Conservation (phyloP, 495 filamentous ascomycete genomes). For the Penicillium parvum region DNA sequence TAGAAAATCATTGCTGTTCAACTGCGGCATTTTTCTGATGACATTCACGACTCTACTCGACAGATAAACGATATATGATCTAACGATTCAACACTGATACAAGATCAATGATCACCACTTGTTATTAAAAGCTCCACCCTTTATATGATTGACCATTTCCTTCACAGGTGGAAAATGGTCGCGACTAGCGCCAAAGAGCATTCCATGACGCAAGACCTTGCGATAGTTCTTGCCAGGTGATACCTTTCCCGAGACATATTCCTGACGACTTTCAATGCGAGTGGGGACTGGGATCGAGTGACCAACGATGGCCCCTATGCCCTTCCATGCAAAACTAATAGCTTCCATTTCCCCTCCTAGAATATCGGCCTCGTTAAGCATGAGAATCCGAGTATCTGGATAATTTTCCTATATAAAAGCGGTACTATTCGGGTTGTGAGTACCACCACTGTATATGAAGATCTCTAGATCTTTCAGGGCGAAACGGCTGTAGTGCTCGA, state of each 20-base stretch:
- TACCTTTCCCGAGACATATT: conserved; percentile 50
- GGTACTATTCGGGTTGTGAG: conserved; percentile 53
- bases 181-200: conserved; percentile 38
- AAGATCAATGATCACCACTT: neutral
- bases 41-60: too few relatives aligned
- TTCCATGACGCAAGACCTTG: conserved; percentile 44
- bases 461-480: conserved; percentile 48
- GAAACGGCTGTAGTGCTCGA: conserved; percentile 51
- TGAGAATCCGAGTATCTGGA: conserved; percentile 44
- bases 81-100: too few relatives aligned
- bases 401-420: conserved; percentile 46
- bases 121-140: conserved; percentile 1
- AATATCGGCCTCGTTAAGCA: conserved; percentile 53
- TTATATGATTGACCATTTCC: conserved; percentile 1
- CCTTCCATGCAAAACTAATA: conserved; percentile 54
- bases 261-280: conserved; percentile 44
- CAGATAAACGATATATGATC: too few relatives aligned
- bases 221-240: conserved; percentile 52
- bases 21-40: too few relatives aligned
- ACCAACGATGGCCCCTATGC: conserved; percentile 50
- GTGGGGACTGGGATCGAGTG: conserved; percentile 49
- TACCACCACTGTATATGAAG: conserved; percentile 58
- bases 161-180: conserved; percentile 1
- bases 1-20: too few relatives aligned
- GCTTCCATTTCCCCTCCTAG: conserved; percentile 53